phyloP scores from a whole-genome alignment of 1,139 yeast species.

The Blastobotrys serpentis region DNA sequence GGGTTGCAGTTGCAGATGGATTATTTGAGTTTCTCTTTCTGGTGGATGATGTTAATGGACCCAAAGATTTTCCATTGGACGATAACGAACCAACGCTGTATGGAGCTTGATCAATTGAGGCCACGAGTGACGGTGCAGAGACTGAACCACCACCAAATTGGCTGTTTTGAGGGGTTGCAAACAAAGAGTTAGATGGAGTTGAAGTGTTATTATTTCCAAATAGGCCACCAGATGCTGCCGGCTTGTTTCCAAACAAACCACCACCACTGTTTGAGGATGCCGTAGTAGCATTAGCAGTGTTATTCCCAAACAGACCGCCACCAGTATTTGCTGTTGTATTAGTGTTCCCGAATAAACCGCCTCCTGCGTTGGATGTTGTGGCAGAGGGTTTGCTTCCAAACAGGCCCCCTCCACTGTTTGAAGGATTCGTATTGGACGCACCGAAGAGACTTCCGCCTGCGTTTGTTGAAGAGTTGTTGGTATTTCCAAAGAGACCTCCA shows the following conservation, averaged over 20 bases:
- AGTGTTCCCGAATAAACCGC: slow-evolving; percentile 29
- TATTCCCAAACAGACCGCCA: slow-evolving; percentile 31
- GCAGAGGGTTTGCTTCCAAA: too few species aligned
- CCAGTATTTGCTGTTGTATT: slow-evolving; percentile 15
- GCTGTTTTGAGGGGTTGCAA: slow-evolving; percentile 16
- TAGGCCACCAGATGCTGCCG: slow-evolving; percentile 15
- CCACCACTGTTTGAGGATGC: slow-evolving; percentile 25
- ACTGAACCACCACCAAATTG: slow-evolving; percentile 16
- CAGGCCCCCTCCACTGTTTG: too few species aligned
- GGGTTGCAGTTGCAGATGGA: slow-evolving; percentile 13
- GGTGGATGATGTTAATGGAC: slow-evolving; percentile 24
- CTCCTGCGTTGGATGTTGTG: too few species aligned
- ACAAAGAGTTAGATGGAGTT: slow-evolving; percentile 11
- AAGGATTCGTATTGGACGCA: background rate
- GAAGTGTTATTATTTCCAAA: slow-evolving; percentile 24
- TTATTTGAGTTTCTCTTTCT: slow-evolving; percentile 12
- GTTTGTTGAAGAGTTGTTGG: slow-evolving; percentile 23
- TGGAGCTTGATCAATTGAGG: slow-evolving; percentile 60
- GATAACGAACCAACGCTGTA: slow-evolving; percentile 39
- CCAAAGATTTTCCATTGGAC: slow-evolving; percentile 34
- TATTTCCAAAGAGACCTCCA: slow-evolving; percentile 36
- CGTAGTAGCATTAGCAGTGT: background rate
- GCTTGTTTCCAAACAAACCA: slow-evolving; percentile 27
- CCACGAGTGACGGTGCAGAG: slow-evolving; percentile 26
- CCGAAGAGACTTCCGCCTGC: background rate